Base-by-base conservation (phyloP, 257 asterid species). In the Penstemon newberryi region DNA sequence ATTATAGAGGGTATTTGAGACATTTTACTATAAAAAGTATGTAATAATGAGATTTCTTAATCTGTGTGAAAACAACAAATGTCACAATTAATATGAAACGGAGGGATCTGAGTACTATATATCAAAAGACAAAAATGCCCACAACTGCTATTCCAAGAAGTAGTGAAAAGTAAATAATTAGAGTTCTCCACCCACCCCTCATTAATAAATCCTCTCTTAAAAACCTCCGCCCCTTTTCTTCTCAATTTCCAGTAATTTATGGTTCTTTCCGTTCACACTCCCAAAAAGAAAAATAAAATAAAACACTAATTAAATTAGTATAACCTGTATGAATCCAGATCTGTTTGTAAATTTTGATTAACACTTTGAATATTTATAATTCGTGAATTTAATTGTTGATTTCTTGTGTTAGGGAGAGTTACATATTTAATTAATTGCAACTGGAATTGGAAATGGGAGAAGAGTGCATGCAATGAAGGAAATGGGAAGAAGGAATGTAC, bases 401-500 rank as follows among this genome's bases (percentile, higher is more conserved):
- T 56, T 60, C 15, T 65, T n/a, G 3, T 12, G 9, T n/a, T 50
- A 51, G 4, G 4, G 46, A 9, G 33, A 25, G 33, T 50, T 65
- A 12, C 42, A 52, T 56, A 25, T 57, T 25, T 25, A 25, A 25
- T 25, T 25, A 25, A 25, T 47, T 45, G 76, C 41, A 36, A 11
- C 33, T 25, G 33, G 33, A 25, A 25, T 25, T 25, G 58, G n/a
- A 65, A 42, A 79, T 81, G 84, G 68, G 56, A 41, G 76, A 66
- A 38, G 75, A 74, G 3, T 67, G 78, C 72, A 25, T 67, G 62
- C 69, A 62, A 19, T 74, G 76, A 61, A 65, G 43, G 57, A 75
- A 66, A 6, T 49, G 80, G 74, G 81, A 81, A 76, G 86, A 83
- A 73, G 41, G 65, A 0, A 57, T 81, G 5, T 80, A 80, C 54